These are phyloP conservation scores for Gossypium schwendimanii DNA, from an alignment of 441 rosid species.

Conservation along the genomic window DNA sequence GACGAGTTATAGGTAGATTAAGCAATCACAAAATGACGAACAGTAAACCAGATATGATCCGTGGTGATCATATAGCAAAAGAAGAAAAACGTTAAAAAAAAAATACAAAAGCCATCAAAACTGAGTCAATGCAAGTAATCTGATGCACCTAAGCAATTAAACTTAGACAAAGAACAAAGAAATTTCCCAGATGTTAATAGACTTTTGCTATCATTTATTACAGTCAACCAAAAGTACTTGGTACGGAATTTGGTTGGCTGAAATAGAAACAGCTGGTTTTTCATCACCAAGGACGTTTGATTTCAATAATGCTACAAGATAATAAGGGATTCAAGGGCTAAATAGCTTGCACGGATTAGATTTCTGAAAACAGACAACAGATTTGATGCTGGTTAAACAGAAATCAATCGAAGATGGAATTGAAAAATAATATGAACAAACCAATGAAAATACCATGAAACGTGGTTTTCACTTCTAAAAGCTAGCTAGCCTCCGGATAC, in stretches of 20 bases:
- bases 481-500: conserved; percentile 14
- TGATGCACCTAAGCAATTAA: too few relatives aligned
- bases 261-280: neutral
- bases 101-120: too few relatives aligned
- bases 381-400: neutral
- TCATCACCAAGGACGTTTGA: too few relatives aligned
- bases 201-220: too few relatives aligned
- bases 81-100: too few relatives aligned
- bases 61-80: too few relatives aligned
- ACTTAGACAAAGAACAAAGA: too few relatives aligned
- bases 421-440: neutral
- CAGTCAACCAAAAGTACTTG: too few relatives aligned
- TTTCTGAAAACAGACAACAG: neutral
- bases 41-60: too few relatives aligned
- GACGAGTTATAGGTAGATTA: conserved; percentile 1
- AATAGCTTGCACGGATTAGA: neutral
- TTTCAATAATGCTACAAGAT: neutral
- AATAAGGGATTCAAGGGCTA: neutral
- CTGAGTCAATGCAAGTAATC: too few relatives aligned
- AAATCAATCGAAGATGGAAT: neutral
- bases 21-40: neutral
- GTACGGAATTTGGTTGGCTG: neutral
- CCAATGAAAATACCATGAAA: conserved; percentile 1
- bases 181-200: too few relatives aligned
- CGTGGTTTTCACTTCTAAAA: neutral